Percentiles rank a stretch among this genome's conserved stretches.
These are phyloP conservation scores for Calonectria honghensis DNA, from an alignment of 2,329 filamentous ascomycete genomes.

Conservation along the genomic window DNA sequence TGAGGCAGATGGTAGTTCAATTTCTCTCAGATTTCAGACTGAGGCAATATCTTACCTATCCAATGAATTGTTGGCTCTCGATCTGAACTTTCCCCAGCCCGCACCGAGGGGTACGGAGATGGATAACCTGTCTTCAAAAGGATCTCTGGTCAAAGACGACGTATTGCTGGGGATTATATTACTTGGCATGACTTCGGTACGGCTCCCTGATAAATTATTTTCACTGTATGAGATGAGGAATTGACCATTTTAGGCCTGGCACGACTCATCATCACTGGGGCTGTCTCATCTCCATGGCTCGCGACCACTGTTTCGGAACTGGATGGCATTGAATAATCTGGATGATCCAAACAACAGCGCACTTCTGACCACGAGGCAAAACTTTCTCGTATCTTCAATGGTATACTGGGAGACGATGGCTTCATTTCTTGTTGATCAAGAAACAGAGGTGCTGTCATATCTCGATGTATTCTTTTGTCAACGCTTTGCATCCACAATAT, in stretches of 20 bases:
- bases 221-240: background rate
- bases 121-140: background rate
- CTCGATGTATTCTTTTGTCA: slow-evolving; percentile 33
- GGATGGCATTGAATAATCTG: slow-evolving; percentile 29
- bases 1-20: background rate
- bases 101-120: fast-evolving
- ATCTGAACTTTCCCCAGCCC: background rate
- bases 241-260: slow-evolving; percentile 36
- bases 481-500: background rate
- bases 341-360: background rate
- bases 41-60: slow-evolving; percentile 44
- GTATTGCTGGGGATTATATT: slow-evolving; percentile 41
- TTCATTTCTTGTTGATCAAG: slow-evolving; percentile 43
- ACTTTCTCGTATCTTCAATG: slow-evolving; percentile 42
- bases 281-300: slow-evolving; percentile 42
- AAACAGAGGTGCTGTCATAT: slow-evolving; percentile 33
- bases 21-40: slow-evolving; percentile 39
- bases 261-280: slow-evolving; percentile 36
- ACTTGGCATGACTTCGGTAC: slow-evolving; percentile 47
- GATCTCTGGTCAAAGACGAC: slow-evolving; percentile 33
- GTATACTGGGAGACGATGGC: slow-evolving; percentile 48
- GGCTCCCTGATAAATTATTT: background rate
- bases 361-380: background rate
- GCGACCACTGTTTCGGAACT: slow-evolving; percentile 38
- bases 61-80: background rate